phyloP scores from a whole-genome alignment of 2,329 filamentous ascomycete genomes.

The Alternaria panax region DNA sequence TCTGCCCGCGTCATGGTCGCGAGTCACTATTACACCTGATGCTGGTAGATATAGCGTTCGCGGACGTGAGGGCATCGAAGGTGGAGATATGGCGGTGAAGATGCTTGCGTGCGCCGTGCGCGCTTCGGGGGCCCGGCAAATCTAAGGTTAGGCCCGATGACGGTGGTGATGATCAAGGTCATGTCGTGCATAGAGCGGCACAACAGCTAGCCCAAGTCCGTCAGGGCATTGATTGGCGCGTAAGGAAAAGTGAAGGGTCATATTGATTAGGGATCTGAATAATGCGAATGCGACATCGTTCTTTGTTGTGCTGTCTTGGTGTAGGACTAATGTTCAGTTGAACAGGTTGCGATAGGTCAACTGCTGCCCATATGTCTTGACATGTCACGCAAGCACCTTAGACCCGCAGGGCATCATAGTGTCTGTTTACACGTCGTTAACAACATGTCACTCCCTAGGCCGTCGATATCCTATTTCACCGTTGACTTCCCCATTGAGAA shows the following conservation, averaged over 20 bases:
- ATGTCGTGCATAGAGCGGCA: conserved; percentile 22
- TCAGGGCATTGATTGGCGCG: not conserved
- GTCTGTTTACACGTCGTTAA: not conserved
- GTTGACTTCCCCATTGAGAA: not conserved
- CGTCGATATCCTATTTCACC: conserved; percentile 1
- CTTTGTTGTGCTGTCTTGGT: conserved; percentile 2
- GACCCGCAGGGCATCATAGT: not conserved
- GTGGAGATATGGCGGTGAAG: conserved; percentile 32
- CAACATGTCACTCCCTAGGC: not conserved
- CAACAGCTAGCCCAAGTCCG: conserved; percentile 6
- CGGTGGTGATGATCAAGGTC: conserved; percentile 15
- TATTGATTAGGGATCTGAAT: not conserved
- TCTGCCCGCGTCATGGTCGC: not conserved
- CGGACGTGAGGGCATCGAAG: not conserved
- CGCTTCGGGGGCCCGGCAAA: conserved; percentile 28
- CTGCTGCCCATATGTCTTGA: not conserved
- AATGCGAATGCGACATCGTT: conserved; percentile 1
- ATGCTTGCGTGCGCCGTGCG: conserved; percentile 17
- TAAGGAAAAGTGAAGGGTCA: not conserved
- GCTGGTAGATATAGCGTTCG: conserved; percentile 7
- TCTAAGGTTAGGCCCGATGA: conserved; percentile 18
- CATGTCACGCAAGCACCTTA: not conserved
- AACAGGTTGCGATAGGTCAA: not conserved
- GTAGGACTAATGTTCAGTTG: not conserved
- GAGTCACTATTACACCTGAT: conserved; percentile 10